Percentiles rank a stretch among this genome's conserved stretches.
Conservation (phyloP, 2,329 filamentous ascomycete species). For the Chaetomiaceae sp. region DNA sequence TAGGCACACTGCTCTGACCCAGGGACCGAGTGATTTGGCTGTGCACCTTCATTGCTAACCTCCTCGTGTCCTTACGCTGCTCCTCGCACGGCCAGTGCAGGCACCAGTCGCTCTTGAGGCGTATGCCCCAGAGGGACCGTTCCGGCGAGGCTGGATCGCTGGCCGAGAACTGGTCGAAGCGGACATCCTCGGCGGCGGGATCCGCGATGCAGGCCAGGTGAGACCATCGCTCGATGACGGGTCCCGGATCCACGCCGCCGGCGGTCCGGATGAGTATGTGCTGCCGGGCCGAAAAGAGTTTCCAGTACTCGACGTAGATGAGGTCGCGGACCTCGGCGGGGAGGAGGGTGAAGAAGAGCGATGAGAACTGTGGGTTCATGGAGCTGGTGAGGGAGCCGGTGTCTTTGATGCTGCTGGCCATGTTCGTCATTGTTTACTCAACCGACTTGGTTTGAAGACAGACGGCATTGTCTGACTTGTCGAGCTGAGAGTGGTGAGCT, state of each 20-base stretch:
- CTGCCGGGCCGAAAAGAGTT: constrained; percentile 20
- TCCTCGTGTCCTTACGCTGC: background rate
- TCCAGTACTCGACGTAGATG: constrained; percentile 31
- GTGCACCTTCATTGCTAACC: background rate
- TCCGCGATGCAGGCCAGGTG: constrained; percentile 23
- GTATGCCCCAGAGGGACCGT: constrained; percentile 12
- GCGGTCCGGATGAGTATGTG: constrained; percentile 16
- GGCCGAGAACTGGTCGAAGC: constrained; percentile 7
- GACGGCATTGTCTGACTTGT: too few species aligned
- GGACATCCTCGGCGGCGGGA: constrained; percentile 7
- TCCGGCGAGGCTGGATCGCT: background rate
- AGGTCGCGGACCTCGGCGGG: constrained; percentile 31
- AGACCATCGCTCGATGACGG: background rate
- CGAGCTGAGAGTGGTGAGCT: too few species aligned
- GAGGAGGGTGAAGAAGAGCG: constrained; percentile 29
- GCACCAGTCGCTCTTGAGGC: constrained; percentile 24
- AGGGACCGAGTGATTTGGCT: too few species aligned
- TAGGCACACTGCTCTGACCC: background rate
- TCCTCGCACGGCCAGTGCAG: constrained; percentile 26
- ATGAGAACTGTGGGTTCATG: constrained; percentile 44
- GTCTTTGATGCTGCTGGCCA: background rate
- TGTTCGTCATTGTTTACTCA: too few species aligned
- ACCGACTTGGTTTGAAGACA: too few species aligned
- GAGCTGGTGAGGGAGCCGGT: constrained; percentile 30
- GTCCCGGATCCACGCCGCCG: background rate